Evolutionary conservation across 108 stramenopile species (phyloP).

Genomic region (Mayamaea pseudoterrestris): DNA sequence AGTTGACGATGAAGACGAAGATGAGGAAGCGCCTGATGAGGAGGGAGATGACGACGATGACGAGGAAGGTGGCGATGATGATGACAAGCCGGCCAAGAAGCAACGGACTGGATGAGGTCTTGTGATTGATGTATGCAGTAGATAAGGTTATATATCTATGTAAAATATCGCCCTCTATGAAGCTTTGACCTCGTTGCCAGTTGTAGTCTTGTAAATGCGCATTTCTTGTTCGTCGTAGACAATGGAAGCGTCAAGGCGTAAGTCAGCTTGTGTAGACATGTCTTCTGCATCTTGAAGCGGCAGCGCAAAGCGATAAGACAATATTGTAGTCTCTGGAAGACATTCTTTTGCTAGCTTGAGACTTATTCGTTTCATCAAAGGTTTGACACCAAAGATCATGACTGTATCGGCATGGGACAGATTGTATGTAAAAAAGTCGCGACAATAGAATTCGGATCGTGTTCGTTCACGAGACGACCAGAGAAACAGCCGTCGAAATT

Average conservation of each 20-base stretch:
- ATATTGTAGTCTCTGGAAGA: slow-evolving; percentile 32
- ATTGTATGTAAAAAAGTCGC: background rate
- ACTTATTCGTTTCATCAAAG: slow-evolving; percentile 48
- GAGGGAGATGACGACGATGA: no score
- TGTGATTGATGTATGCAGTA: no score
- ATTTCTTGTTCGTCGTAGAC: slow-evolving; percentile 75
- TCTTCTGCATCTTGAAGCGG: slow-evolving; percentile 18
- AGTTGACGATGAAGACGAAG: no score
- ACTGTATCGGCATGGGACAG: slow-evolving; percentile 21
- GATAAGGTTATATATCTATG: no score
- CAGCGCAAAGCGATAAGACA: slow-evolving; percentile 70
- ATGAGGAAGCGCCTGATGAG: no score
- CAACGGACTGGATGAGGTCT: no score
- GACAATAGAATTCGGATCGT: background rate
- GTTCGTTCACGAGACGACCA: slow-evolving; percentile 15
- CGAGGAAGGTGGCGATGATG: no score
- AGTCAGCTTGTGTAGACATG: background rate
- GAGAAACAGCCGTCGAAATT: slow-evolving; percentile 34
- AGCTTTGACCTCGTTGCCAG: background rate
- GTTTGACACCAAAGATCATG: slow-evolving; percentile 70
- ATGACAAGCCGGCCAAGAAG: no score
- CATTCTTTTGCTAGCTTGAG: slow-evolving; percentile 43
- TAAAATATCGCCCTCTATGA: no score
- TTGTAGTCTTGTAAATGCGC: slow-evolving; percentile 34
- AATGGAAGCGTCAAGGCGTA: slow-evolving; percentile 24